These are phyloP conservation scores for Oenanthe javanica DNA, from an alignment of 140 eudicot genomes.

Conservation along the genomic window DNA sequence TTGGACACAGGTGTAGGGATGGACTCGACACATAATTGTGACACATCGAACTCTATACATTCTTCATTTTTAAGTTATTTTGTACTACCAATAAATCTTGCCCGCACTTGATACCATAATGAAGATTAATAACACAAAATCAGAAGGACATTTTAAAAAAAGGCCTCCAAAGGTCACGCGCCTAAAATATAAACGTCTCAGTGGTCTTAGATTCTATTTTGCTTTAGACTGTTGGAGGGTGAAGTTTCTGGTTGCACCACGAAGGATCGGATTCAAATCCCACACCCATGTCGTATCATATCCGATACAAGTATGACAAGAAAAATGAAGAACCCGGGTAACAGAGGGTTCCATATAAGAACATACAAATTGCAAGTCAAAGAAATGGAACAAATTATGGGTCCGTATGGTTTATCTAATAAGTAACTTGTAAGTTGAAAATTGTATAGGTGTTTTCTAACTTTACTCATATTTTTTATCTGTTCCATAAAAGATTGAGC, in stretches of 20 bases:
- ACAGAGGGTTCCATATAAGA: neutral
- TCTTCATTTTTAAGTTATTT: neutral
- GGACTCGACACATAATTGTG: neutral
- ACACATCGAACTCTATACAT: neutral
- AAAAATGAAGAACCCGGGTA: neutral
- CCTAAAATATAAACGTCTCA: neutral
- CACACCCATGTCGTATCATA: neutral
- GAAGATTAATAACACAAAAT: neutral
- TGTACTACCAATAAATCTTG: neutral
- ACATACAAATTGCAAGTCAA: neutral
- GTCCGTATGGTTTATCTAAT: too few relatives aligned
- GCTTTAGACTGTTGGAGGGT: neutral
- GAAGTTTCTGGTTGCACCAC: neutral
- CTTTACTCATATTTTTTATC: neutral
- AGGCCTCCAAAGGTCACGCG: neutral
- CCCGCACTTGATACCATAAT: neutral
- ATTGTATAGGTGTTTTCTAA: too few relatives aligned
- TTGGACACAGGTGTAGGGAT: neutral
- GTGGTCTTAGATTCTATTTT: neutral
- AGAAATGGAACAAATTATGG: neutral
- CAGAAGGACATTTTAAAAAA: neutral
- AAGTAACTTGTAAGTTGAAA: too few relatives aligned
- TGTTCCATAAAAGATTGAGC: neutral
- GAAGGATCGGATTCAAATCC: too few relatives aligned
- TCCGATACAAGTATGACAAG: neutral